Base-by-base conservation (phyloP, 1,284 basidiomycete species). In the Trichosporon faecale region DNA sequence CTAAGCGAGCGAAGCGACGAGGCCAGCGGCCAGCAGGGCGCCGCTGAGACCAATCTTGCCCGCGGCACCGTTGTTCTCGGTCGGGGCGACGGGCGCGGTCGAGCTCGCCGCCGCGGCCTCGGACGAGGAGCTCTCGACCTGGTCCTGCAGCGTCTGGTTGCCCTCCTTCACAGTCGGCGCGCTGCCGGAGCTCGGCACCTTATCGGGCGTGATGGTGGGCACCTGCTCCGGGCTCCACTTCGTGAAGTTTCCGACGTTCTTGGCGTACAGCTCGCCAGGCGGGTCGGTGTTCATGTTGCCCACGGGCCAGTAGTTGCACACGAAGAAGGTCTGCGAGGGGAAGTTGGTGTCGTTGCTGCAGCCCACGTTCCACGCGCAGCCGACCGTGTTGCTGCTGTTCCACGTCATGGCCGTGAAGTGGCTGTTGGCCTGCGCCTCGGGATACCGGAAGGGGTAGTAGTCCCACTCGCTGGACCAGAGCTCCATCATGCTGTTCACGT, bases 391-490 rank as follows among this genome's bases (percentile, higher is more conserved):
- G 35, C 55, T 66, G 25, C 21, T 66, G 55, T 70, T 69, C 72
- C 72, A 73, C 2, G 29, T 27, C 72, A 73, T 73, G 27, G 72
- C 72, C 11, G 72, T 70, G 29, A 73, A 73, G 67, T 73, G 72
- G 1, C 52, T 63, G 64, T 68, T 69, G 1, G 52, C 69, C 66
- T 73, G 52, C 18, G 25, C 40, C 23, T 73, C 68, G 1, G 72
- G 69, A 11, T 69, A 57, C 27, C 63, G 55, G 66, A 70, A 73
- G 2, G 72, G 72, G 44, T 73, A 73, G 66, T 73, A 70, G 57
- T 68, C 71, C 72, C 72, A 73, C 57, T 73, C 72, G 33, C 23
- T 60, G 4, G 72, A 69, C 72, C 72, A 73, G 67, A 73, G 68
- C 55, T 44, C 67, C 25, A 67, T 66, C 72, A 73, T 73, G 29